Conservation (phyloP, 495 filamentous ascomycete genomes). For the Beverwykella pulmonaria region DNA sequence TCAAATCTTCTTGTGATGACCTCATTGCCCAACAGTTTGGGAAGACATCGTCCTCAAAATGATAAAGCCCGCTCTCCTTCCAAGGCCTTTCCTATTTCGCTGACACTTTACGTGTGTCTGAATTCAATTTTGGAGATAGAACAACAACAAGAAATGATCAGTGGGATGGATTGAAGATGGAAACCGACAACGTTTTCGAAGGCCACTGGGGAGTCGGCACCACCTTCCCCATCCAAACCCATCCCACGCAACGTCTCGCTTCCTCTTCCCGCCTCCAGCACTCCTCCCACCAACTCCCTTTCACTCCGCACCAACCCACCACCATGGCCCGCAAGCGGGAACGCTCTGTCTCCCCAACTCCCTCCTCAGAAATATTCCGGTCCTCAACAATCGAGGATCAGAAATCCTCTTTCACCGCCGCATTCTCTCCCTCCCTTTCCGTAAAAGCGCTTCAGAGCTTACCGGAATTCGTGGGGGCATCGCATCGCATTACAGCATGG, state of each 20-base stretch:
- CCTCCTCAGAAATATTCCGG: constrained; percentile 38
- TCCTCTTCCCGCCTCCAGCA: not conserved
- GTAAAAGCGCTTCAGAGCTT: constrained; percentile 43
- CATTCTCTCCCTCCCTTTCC: constrained; percentile 47
- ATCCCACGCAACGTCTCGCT: not conserved
- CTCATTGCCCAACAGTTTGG: too few relatives aligned
- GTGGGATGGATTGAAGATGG: not conserved
- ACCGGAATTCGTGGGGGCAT: constrained; percentile 44
- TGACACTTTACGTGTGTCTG: too few relatives aligned
- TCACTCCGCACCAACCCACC: not conserved
- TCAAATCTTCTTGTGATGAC: too few relatives aligned
- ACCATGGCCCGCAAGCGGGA: constrained; percentile 19
- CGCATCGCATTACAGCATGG: constrained; percentile 51
- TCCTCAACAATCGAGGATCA: constrained; percentile 48
- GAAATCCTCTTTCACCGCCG: constrained; percentile 48
- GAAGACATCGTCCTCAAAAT: too few relatives aligned
- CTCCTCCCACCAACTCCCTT: not conserved
- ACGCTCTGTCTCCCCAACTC: constrained; percentile 11
- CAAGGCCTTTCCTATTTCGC: too few relatives aligned
- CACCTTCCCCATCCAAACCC: not conserved
- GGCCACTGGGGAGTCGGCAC: not conserved
- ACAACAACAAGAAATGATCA: not conserved
- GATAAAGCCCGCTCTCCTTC: too few relatives aligned
- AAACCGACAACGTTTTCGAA: not conserved
- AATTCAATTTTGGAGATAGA: not conserved